phyloP scores from a whole-genome alignment of 139 green algal species.

The Chlamydomonas sphaeroides region DNA sequence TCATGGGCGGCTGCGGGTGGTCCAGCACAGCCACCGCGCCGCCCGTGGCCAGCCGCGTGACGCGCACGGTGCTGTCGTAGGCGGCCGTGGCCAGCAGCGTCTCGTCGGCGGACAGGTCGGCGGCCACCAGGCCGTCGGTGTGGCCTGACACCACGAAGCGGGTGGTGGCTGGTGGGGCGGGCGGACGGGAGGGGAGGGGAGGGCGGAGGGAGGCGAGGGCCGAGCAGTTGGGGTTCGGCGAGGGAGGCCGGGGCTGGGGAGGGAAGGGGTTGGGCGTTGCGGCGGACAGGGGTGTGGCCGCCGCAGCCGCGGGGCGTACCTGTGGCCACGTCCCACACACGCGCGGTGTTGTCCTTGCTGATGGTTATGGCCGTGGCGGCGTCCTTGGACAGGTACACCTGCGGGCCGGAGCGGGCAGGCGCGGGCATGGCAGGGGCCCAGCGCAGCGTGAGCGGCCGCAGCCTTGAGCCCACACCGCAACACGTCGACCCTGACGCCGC shows the following conservation, averaged over 20 bases:
- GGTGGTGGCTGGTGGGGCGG: conserved; percentile 24
- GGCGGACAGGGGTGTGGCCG: too few relatives aligned
- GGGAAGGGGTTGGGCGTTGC: too few relatives aligned
- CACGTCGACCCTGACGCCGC: too few relatives aligned
- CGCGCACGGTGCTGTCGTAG: conserved; percentile 46
- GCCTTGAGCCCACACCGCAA: too few relatives aligned
- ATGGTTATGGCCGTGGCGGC: conserved; percentile 62
- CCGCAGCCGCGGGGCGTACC: too few relatives aligned
- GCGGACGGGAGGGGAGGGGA: conserved; percentile 28
- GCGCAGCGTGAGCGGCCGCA: too few relatives aligned
- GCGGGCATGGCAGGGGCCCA: too few relatives aligned
- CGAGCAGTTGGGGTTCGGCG: too few relatives aligned
- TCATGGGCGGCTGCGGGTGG: conserved; percentile 33
- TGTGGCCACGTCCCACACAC: conserved; percentile 20
- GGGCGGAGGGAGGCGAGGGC: background rate
- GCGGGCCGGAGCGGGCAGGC: too few relatives aligned
- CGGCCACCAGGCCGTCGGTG: conserved; percentile 52
- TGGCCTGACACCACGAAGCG: conserved; percentile 68
- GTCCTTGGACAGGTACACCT: conserved; percentile 60
- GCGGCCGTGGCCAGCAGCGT: conserved; percentile 62
- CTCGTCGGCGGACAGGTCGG: conserved; percentile 47
- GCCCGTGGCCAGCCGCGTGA: conserved; percentile 56
- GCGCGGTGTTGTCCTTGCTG: conserved; percentile 59
- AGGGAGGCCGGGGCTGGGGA: too few relatives aligned
- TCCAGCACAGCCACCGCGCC: conserved; percentile 43